Base-by-base conservation (phyloP, 192 early-diverging fungal species). In the Coemansia umbellata region DNA sequence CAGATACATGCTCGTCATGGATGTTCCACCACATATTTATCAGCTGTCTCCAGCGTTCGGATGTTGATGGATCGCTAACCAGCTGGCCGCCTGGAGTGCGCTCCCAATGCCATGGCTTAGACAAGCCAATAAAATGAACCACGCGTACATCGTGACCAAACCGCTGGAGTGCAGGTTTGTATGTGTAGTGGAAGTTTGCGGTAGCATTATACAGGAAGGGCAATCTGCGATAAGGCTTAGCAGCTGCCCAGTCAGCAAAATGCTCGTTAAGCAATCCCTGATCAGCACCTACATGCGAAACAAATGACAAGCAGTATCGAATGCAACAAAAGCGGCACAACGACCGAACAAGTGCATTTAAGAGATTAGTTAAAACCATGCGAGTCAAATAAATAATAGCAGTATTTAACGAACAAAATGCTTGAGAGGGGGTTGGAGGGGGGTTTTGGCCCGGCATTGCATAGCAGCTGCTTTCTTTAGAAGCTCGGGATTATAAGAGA, bases 251-350 rank as follows among this genome's bases (percentile, higher is more conserved):
- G 22, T 80, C 74, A 2, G 67, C 64, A 72, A 96, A 96, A 59
- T 86, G 95, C 22, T 77, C 78, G 72, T 98, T 98, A 14, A 98
- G 77, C 40, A 98, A 58, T 1, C 95, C 95, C 66, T 98, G 95
- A 59, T 98, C 95, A 26, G 87, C 93, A 41, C 94, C 92, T 78
- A 67, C 28, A 37, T 8, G 50, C 31, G 28, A n/a, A 26, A 67
- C 19, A 33, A 3, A 35, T 50, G 26, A 24, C 10, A 21, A 13
- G 21, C 13, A 23, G 18, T 13, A 21, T 21, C 17, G 21, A 4
- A 21, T 35, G 33, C 1, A 35, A 35, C n/a, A n/a, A n/a, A n/a
- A n/a, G n/a, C n/a, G n/a, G n/a, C n/a, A n/a, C 30, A 21, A 47
- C 42, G 15, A 1, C 17, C 33, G 18, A 14, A 36, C 11, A 8